These are phyloP conservation scores for Picea glauca DNA, from an alignment of 75 land plant genomes.

Conservation along the genomic window DNA sequence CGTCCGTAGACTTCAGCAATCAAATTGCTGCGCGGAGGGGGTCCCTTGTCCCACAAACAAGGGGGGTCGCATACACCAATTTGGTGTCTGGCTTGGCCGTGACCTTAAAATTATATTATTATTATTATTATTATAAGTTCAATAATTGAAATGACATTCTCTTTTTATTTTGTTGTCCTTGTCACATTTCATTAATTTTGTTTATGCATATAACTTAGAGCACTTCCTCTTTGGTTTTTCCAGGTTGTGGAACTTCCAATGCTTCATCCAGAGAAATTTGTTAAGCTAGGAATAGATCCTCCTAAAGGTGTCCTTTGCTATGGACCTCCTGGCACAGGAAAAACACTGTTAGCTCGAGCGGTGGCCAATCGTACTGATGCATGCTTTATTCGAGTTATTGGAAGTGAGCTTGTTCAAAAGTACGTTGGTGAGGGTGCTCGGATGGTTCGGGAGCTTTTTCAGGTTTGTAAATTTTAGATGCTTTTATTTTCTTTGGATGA, in stretches of 20 bases:
- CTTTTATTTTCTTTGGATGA: not conserved
- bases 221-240: not conserved
- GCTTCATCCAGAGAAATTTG: conserved; percentile 99
- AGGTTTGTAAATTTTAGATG: conserved; percentile 38
- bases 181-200: not conserved
- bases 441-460: conserved; percentile 98
- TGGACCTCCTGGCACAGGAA: conserved; percentile 99
- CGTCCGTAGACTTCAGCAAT: too few relatives aligned
- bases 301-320: conserved; percentile 99
- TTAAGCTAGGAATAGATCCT: conserved; percentile 98
- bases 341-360: conserved; percentile 95
- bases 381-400: conserved; percentile 98
- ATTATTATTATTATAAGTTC: too few relatives aligned
- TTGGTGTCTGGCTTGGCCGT: too few relatives aligned
- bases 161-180: not conserved
- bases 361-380: conserved; percentile 99
- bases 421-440: conserved; percentile 99
- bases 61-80: too few relatives aligned
- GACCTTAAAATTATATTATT: too few relatives aligned
- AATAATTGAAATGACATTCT: not conserved
- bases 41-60: too few relatives aligned
- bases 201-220: not conserved
- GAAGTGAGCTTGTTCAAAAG: conserved; percentile 98
- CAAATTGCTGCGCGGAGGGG: too few relatives aligned
- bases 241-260: conserved; percentile 97